Evolutionary conservation across 805 yeast species (phyloP), one percentile per base, ranked within the genome.

Genomic region (Blastobotrys mokoenaii): DNA sequence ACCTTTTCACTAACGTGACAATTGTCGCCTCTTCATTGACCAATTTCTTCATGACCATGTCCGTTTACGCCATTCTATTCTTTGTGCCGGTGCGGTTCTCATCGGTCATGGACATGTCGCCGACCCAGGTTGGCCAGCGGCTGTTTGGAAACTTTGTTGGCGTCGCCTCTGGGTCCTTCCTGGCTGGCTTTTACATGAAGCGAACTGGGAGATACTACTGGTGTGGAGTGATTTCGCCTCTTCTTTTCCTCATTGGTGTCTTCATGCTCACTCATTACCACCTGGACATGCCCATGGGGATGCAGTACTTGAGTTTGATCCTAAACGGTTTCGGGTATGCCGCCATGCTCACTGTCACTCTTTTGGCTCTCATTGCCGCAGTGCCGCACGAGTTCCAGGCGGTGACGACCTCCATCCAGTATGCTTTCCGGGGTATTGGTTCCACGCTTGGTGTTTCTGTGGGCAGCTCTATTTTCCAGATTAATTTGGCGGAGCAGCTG

Each of bases 321-420:
- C 64, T 79, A 8, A 75, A 79, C 5, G 87, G 93, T 7, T 66
- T 77, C 32, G 85, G 84, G 0, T 78, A 81, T 52, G 77, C 94
- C 1, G 66, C 76, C 2, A 70, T 79, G 60, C 69, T 85, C 49
- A 85, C 95, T 0, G 76, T 84, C 2, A 79, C 89, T 0, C 66
- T 86, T 40, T 63, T 85, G 31, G 83, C 94, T 0, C 70, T 86
- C 63, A 82, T 86, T 44, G 80, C 93, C 0, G 76, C 93, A 1
- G 93, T 82, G 1, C 80, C 83, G 8, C 62, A 69, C 17, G 71
- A 74, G 43, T 74, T 71, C 56, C 95, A 86, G 62, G 95, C 96
- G 1, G 74, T 87, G 16, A 82, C 90, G 2, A 88, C 96, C 0
- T 84, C 95, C 0, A 84, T 89, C 47, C 95, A 86, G 58, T 88